Percentiles rank a stretch among this genome's conserved stretches.
These are phyloP conservation scores for Fusarium hostae DNA, from an alignment of 2,329 filamentous ascomycete genomes.

Conservation along the genomic window DNA sequence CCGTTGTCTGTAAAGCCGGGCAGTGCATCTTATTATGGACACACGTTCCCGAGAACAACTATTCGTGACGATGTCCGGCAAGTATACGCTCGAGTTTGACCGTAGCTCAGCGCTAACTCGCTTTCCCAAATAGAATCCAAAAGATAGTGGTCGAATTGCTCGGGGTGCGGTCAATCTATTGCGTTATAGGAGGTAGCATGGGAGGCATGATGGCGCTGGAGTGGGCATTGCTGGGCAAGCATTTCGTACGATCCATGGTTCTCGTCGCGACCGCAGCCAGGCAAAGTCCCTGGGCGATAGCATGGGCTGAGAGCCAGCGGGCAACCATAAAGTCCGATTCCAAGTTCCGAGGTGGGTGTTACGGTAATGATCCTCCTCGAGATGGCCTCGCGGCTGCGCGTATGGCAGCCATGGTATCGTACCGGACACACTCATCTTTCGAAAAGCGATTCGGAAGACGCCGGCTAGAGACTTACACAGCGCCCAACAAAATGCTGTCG, in stretches of 20 bases:
- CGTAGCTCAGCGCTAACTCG: neutral
- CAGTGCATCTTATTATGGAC: neutral
- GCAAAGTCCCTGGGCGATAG: neutral
- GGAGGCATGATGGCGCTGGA: neutral
- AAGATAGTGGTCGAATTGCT: neutral
- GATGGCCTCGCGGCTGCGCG: neutral
- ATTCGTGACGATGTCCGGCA: neutral
- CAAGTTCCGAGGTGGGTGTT: neutral
- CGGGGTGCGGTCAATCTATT: neutral
- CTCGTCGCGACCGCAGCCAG: neutral
- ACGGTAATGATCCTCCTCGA: neutral
- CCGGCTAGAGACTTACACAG: neutral
- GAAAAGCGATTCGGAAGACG: neutral
- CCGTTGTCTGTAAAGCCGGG: neutral
- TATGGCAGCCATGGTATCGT: slow-evolving; percentile 1
- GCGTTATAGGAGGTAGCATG: neutral
- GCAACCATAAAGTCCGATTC: neutral
- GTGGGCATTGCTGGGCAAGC: neutral
- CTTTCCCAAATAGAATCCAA: neutral
- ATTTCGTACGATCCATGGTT: neutral
- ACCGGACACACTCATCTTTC: neutral
- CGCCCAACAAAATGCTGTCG: neutral
- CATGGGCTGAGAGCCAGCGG: neutral
- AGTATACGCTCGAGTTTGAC: neutral
- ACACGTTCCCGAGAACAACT: neutral